Percentiles rank a stretch among this genome's conserved stretches.
Evolutionary conservation across 306 rosid species (phyloP).

Genomic region (Luffa acutangula): DNA sequence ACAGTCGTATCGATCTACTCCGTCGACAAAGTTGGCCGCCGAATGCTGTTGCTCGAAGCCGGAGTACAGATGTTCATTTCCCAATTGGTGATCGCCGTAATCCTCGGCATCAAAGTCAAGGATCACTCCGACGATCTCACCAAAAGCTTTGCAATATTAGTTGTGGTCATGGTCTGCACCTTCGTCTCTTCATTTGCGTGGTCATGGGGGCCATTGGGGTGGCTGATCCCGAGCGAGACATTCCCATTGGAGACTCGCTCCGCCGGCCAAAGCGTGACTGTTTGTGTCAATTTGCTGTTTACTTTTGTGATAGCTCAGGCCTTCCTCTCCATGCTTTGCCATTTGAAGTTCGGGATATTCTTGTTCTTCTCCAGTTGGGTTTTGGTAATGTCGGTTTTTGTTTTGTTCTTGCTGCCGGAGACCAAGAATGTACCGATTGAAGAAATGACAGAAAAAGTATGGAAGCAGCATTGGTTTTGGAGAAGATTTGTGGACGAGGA

Average conservation of each 20-base stretch:
- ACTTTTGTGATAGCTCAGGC: constrained; percentile 51
- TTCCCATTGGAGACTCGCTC: constrained; percentile 54
- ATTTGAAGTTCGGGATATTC: constrained; percentile 41
- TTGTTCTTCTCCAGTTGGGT: constrained; percentile 45
- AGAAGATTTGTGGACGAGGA: constrained; percentile 20
- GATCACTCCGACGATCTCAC: constrained; percentile 22
- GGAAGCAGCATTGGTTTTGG: constrained; percentile 55
- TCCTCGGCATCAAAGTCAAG: constrained; percentile 28
- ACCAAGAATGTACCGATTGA: constrained; percentile 46
- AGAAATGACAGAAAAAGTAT: constrained; percentile 40
- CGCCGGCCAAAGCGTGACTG: constrained; percentile 43
- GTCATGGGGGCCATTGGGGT: constrained; percentile 75
- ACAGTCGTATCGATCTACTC: constrained; percentile 41
- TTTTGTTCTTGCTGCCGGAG: constrained; percentile 35
- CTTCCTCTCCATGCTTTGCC: constrained; percentile 52
- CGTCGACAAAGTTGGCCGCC: constrained; percentile 45
- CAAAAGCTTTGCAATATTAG: constrained; percentile 27
- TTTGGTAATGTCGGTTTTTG: constrained; percentile 24
- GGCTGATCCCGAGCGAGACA: constrained; percentile 59
- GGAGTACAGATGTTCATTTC: constrained; percentile 60
- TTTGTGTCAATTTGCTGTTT: constrained; percentile 41
- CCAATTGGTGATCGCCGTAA: constrained; percentile 29
- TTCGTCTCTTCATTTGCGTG: constrained; percentile 54
- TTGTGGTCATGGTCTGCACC: constrained; percentile 48
- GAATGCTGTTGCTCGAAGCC: constrained; percentile 43